A percentile compares a stretch with the other conserved stretches of the same genome.
Evolutionary conservation across 768 basidiomycete species (phyloP).

Genomic region (Termitomyces sp.): DNA sequence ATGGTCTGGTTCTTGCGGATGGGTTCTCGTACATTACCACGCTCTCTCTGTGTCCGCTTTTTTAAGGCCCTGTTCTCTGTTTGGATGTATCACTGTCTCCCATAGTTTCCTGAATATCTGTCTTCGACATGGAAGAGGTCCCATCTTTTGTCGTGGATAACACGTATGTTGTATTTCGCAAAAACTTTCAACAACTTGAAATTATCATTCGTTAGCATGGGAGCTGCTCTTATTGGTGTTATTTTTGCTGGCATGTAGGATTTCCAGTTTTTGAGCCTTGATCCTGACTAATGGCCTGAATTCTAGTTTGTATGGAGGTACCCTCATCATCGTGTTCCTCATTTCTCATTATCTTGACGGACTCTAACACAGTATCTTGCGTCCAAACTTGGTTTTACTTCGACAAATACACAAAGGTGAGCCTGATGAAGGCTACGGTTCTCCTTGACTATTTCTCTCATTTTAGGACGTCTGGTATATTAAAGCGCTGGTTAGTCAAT

Average conservation of each 20-base stretch:
- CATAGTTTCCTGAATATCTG: constrained; percentile 1
- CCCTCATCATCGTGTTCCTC: background rate
- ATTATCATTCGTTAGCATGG: constrained; percentile 31
- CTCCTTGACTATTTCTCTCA: constrained; percentile 1
- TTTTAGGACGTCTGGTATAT: constrained; percentile 45
- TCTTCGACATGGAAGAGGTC: constrained; percentile 15
- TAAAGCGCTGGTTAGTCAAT: constrained; percentile 37
- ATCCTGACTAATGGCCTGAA: background rate
- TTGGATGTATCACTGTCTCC: constrained; percentile 14
- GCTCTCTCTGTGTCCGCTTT: constrained; percentile 16
- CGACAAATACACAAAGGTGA: constrained; percentile 37
- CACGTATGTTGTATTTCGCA: constrained; percentile 23
- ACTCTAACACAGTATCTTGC: constrained; percentile 38
- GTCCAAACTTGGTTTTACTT: constrained; percentile 56
- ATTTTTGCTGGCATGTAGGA: constrained; percentile 43
- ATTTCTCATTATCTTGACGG: background rate
- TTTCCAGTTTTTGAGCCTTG: background rate
- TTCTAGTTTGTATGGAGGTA: constrained; percentile 49
- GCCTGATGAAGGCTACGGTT: background rate
- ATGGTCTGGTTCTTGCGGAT: constrained; percentile 9
- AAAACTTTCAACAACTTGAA: background rate
- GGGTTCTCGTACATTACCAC: constrained; percentile 18
- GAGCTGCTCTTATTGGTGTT: constrained; percentile 46
- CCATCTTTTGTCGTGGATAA: constrained; percentile 25
- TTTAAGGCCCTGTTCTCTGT: constrained; percentile 20